These are phyloP conservation scores for Boechera stricta DNA, from an alignment of 345 rosid species.

Conservation along the genomic window DNA sequence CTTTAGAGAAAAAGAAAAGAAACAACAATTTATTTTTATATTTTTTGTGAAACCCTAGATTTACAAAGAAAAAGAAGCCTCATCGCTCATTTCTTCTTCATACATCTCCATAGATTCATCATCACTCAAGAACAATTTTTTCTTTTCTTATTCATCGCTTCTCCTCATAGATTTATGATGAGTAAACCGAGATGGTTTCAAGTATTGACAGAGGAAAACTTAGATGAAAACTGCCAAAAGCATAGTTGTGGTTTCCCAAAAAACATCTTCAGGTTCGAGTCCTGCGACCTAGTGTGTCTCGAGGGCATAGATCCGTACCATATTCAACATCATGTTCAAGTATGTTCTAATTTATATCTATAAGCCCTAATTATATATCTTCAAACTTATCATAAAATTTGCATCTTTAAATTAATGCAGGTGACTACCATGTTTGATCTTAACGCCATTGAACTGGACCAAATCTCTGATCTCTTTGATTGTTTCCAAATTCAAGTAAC, in stretches of 20 bases:
- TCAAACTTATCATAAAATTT: background rate
- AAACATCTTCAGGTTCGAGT: constrained; percentile 1
- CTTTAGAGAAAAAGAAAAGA: too few relatives aligned
- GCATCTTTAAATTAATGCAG: background rate
- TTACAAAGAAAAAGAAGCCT: background rate
- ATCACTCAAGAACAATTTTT: background rate
- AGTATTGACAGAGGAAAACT: background rate
- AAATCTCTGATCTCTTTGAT: background rate
- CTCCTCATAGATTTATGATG: background rate
- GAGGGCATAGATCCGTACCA: background rate
- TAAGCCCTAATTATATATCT: background rate
- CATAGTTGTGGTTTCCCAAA: background rate
- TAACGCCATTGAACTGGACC: background rate
- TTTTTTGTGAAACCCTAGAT: background rate
- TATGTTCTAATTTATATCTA: background rate
- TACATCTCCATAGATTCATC: background rate
- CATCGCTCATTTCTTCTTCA: background rate
- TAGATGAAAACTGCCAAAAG: background rate
- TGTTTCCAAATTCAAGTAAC: constrained; percentile 2
- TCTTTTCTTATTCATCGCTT: background rate
- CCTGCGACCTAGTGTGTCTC: background rate
- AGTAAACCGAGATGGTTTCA: constrained; percentile 6
- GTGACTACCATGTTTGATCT: background rate
- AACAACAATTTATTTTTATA: background rate
- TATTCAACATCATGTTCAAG: background rate